These are phyloP conservation scores for Cicer bijugum DNA, from an alignment of 306 rosid genomes.

Conservation along the genomic window DNA sequence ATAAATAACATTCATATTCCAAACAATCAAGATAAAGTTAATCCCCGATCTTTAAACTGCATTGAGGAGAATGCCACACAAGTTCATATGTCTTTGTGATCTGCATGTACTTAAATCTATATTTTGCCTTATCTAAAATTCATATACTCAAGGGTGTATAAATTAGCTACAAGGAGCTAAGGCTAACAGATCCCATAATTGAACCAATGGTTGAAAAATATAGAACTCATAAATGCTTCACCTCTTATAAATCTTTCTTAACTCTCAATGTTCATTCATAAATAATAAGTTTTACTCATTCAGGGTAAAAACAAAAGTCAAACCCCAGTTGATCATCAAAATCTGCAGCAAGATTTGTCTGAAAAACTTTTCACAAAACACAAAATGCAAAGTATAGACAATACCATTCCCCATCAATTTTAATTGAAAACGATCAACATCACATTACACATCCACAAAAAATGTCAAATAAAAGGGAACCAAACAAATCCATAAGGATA, in stretches of 20 bases:
- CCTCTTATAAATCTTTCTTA: conserved; percentile 20
- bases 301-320: neutral
- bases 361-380: conserved; percentile 17
- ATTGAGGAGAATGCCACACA: conserved; percentile 18
- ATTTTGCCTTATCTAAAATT: conserved; percentile 22
- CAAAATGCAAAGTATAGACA: conserved; percentile 24
- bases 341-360: conserved; percentile 30
- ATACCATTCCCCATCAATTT: conserved; percentile 20
- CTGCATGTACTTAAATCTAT: conserved; percentile 23
- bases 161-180: conserved; percentile 13
- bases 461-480: conserved; percentile 19
- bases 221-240: conserved; percentile 14
- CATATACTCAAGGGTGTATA: neutral
- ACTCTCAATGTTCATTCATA: conserved; percentile 27
- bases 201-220: conserved; percentile 29
- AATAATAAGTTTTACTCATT: conserved; percentile 1
- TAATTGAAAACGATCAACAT: conserved; percentile 19
- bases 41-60: conserved; percentile 28
- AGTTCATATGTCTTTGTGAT: conserved; percentile 34
- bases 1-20: too few relatives aligned
- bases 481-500: conserved; percentile 33
- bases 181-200: conserved; percentile 29
- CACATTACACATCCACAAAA: conserved; percentile 23
- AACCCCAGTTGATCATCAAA: conserved; percentile 16
- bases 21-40: neutral